Evolutionary conservation across 1,139 yeast species (phyloP).

Genomic region (Yamadazyma spencermartinsiae): DNA sequence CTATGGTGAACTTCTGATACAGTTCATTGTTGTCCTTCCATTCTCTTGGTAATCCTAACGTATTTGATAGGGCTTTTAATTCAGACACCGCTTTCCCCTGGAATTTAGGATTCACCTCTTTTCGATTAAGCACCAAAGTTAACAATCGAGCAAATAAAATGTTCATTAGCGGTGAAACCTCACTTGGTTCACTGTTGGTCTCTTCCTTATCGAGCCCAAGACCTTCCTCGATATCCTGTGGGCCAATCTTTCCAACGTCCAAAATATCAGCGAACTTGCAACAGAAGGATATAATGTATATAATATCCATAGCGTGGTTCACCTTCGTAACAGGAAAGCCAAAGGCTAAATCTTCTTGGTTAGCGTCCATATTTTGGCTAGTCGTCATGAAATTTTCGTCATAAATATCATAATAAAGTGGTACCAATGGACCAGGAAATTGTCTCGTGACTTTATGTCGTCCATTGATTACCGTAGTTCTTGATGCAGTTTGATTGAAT

Average conservation of each 20-base stretch:
- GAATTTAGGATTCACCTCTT: conserved; percentile 25
- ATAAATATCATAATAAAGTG: conserved; percentile 37
- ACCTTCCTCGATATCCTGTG: conserved; percentile 54
- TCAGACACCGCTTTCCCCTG: conserved; percentile 38
- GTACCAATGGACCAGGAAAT: conserved; percentile 43
- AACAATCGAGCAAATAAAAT: conserved; percentile 35
- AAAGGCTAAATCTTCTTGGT: conserved; percentile 28
- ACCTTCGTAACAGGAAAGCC: conserved; percentile 29
- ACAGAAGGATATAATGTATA: conserved; percentile 43
- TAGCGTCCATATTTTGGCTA: conserved; percentile 19
- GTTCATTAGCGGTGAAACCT: conserved; percentile 37
- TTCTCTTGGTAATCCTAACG: conserved; percentile 47
- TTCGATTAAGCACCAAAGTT: conserved; percentile 42
- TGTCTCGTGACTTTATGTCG: conserved; percentile 34
- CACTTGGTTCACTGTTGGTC: conserved; percentile 13
- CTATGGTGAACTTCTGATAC: conserved; percentile 11
- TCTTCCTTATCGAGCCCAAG: conserved; percentile 29
- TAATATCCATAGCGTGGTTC: conserved; percentile 48
- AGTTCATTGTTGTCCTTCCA: conserved; percentile 36
- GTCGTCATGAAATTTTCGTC: conserved; percentile 34
- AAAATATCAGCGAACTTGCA: conserved; percentile 39
- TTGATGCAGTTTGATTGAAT: conserved; percentile 11
- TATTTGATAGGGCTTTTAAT: conserved; percentile 32
- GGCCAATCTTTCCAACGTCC: conserved; percentile 35
- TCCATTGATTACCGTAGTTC: conserved; percentile 36